Evolutionary conservation across 306 rosid genomes (phyloP), one percentile per base, ranked within the genome.

Genomic region (Fagus sylvatica): DNA sequence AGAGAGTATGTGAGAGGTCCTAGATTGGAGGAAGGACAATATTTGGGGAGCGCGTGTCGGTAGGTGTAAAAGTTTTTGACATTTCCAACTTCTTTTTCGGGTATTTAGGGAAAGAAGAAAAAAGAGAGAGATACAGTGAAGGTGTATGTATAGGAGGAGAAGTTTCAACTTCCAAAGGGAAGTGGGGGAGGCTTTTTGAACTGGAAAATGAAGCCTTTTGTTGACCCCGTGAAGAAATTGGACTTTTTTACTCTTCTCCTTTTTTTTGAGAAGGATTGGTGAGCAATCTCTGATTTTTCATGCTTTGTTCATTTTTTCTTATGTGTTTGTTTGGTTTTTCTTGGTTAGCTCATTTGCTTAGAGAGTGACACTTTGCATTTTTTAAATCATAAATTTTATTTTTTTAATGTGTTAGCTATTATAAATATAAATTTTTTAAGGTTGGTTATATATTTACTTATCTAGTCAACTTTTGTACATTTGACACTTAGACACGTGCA

Each of bases 221-320:
- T 59, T 82, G 79, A 79, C 90, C 85, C 0, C 94, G 94, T 90
- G 93, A 83, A 12, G 34, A 56, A 49, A 69, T 69, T 65, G 53
- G 7, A 79, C 33, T 4, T 79, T 72, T 73, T 53, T 37, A 22
- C 28, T 15, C 53, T 37, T 65, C 56, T 70, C 36, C 78, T 78
- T 80, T 78, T 74, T 41, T 69, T 78, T 22, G 28, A 22, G 28
- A 67, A 73, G 51, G 79, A 54, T 80, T 73, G 79, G 80, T 78
- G 85, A 74, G 84, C 72, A 43, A 39, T 74, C 82, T 82, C 59
- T 82, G 76, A 81, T 28, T 56, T 33, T 7, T 9, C 4, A 2
- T 42, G 7, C 73, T 39, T 39, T 32, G 43, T 48, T 42, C 37
- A 51, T 60, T 36, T 53, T 30, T 67, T 4, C 12, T 56, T 55